Percentiles rank a stretch among this genome's conserved stretches.
Conservation (phyloP, 2,329 filamentous ascomycete species). For the Penicillium sp. region DNA sequence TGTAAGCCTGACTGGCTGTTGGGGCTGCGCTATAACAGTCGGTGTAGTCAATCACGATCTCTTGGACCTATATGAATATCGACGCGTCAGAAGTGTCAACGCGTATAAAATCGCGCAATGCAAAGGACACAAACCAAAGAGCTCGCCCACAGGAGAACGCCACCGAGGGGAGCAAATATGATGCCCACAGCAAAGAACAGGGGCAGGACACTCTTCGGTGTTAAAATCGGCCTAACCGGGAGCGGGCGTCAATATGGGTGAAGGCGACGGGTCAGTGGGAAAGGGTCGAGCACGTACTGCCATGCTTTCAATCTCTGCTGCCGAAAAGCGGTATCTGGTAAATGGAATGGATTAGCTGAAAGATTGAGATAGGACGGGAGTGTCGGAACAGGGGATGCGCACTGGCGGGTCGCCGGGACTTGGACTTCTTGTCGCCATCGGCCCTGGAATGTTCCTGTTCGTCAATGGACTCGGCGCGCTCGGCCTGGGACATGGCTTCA, state of each 20-base stretch:
- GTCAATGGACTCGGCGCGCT: conserved; percentile 46
- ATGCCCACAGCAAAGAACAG: conserved; percentile 89
- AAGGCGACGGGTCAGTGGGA: no score
- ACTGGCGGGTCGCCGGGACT: conserved; percentile 92
- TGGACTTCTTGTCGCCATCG: conserved; percentile 71
- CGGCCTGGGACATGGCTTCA: conserved; percentile 46
- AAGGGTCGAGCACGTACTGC: conserved; percentile 66
- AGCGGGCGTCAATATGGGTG: conserved; percentile 13
- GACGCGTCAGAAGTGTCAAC: neutral
- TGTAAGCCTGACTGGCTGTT: conserved; percentile 29
- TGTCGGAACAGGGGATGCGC: conserved; percentile 30
- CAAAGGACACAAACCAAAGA: conserved; percentile 59
- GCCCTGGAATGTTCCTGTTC: conserved; percentile 43
- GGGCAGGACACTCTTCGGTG: conserved; percentile 87
- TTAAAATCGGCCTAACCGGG: conserved; percentile 76
- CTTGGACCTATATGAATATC: conserved; percentile 71
- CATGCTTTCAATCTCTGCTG: conserved; percentile 98
- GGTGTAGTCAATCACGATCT: conserved; percentile 89
- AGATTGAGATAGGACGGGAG: neutral
- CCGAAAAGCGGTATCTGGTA: conserved; percentile 86
- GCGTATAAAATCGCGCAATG: neutral
- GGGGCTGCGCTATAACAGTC: conserved; percentile 65
- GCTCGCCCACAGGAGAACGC: conserved; percentile 82
- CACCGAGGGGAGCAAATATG: conserved; percentile 92
- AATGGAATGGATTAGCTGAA: conserved; percentile 13